phyloP scores from a whole-genome alignment of 2,329 filamentous ascomycete species.

The Phyllosticta citrichinensis region DNA sequence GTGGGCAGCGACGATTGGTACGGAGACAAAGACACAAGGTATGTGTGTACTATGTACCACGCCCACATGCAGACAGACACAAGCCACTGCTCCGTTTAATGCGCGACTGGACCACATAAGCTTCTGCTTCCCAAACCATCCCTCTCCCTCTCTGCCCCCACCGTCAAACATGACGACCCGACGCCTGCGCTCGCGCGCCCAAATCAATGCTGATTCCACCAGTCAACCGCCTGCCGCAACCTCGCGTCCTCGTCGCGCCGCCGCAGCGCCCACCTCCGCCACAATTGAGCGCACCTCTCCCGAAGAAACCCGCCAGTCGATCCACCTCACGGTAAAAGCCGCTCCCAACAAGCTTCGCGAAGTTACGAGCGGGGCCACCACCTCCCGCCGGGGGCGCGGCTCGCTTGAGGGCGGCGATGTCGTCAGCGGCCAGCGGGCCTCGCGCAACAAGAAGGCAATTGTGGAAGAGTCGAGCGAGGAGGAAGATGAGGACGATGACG shows the following conservation, averaged over 20 bases:
- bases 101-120: background rate
- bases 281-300: constrained; percentile 28
- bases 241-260: constrained; percentile 28
- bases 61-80: constrained; percentile 6
- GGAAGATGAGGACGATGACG: constrained; percentile 30
- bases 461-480: constrained; percentile 32
- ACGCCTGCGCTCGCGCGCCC: constrained; percentile 28
- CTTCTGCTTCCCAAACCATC: background rate
- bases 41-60: constrained; percentile 8
- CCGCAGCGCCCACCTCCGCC: constrained; percentile 18
- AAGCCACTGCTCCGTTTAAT: constrained; percentile 2
- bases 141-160: constrained; percentile 1
- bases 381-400: constrained; percentile 21
- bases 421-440: constrained; percentile 27
- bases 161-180: constrained; percentile 19
- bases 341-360: constrained; percentile 40
- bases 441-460: constrained; percentile 29
- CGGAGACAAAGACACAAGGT: constrained; percentile 12
- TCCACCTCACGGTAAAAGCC: constrained; percentile 41
- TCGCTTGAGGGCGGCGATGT: constrained; percentile 15
- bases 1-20: constrained; percentile 23
- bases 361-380: constrained; percentile 29
- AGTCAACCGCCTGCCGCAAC: constrained; percentile 24
- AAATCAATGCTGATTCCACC: constrained; percentile 17
- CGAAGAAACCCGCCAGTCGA: constrained; percentile 34